A percentile compares a stretch with the other conserved stretches of the same genome.
These are phyloP conservation scores for Candida neerlandica DNA, from an alignment of 1,139 yeast species.

Conservation along the genomic window DNA sequence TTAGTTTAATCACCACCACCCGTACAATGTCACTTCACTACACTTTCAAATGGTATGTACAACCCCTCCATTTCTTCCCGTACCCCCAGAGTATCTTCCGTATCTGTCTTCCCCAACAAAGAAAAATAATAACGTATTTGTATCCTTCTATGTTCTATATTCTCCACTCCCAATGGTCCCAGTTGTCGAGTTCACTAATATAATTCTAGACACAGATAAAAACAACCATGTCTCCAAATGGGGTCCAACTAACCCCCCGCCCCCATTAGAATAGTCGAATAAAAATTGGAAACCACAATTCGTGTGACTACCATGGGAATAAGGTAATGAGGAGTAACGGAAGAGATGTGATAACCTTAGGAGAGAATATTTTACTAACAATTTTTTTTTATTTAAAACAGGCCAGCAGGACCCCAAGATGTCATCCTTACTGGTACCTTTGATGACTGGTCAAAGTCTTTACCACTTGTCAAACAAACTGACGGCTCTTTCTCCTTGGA, in stretches of 20 bases:
- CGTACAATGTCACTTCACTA: constrained; percentile 27
- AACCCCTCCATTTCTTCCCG: neutral
- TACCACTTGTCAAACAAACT: constrained; percentile 58
- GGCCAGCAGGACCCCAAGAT: constrained; percentile 77
- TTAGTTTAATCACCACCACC: neutral
- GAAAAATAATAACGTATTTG: neutral
- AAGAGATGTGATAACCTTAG: neutral
- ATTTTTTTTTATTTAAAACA: constrained; percentile 18
- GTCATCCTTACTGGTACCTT: constrained; percentile 78
- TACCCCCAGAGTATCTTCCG: too few species aligned
- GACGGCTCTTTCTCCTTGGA: constrained; percentile 63
- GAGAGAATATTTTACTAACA: constrained; percentile 2
- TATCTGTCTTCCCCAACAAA: neutral
- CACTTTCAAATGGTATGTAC: constrained; percentile 35
- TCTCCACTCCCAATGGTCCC: too few species aligned
- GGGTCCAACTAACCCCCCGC: too few species aligned
- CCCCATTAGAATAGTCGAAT: too few species aligned
- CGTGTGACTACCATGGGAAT: too few species aligned
- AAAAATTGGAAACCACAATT: too few species aligned
- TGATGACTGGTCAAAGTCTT: constrained; percentile 69
- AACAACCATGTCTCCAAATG: too few species aligned
- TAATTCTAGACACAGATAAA: too few species aligned
- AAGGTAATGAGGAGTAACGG: too few species aligned
- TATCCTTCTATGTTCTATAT: too few species aligned
- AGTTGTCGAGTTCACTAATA: too few species aligned